Evolutionary conservation across 306 rosid genomes (phyloP).

Genomic region (Lathyrus sativus): DNA sequence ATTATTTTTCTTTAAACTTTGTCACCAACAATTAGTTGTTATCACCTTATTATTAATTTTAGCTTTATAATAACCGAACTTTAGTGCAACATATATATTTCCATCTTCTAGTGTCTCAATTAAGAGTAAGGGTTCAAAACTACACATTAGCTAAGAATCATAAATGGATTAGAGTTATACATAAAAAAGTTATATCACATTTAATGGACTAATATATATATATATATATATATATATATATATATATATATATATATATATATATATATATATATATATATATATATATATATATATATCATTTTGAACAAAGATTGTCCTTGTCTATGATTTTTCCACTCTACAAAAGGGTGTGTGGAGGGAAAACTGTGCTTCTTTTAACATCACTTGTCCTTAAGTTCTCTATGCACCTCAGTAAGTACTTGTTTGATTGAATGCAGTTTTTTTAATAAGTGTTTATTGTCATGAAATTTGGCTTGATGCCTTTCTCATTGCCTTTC

Average conservation of each 20-base stretch:
- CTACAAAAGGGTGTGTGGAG: background rate
- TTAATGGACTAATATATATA: background rate
- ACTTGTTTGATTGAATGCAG: background rate
- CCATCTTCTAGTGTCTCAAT: background rate
- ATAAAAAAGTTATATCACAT: background rate
- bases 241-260: no score
- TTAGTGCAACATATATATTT: background rate
- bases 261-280: no score
- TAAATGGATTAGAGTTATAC: background rate
- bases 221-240: no score
- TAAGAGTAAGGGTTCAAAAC: background rate
- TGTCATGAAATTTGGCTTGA: no score
- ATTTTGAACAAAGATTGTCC: background rate
- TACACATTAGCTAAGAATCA: background rate
- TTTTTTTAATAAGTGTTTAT: conserved; percentile 8
- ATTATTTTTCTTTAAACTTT: background rate
- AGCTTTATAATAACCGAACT: no score
- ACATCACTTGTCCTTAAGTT: background rate
- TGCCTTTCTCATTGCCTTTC: no score
- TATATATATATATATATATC: no score
- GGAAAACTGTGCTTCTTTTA: background rate
- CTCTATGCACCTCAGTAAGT: background rate
- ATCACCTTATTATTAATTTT: background rate
- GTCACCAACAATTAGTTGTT: background rate
- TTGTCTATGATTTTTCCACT: background rate